phyloP scores from a whole-genome alignment of 2,329 filamentous ascomycete species.

The Penicillium digitatum region DNA sequence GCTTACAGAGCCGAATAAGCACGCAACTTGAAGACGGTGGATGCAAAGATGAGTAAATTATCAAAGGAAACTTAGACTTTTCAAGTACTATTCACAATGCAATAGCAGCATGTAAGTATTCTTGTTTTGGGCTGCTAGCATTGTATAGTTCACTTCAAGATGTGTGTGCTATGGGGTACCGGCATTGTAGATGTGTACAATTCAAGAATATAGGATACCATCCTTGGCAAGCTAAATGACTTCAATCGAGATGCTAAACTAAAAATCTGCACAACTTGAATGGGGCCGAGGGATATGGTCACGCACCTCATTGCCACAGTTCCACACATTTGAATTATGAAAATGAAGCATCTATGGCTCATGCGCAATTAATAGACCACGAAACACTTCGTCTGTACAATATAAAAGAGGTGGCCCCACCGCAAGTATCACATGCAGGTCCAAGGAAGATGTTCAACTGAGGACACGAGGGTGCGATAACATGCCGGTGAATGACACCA shows the following conservation, averaged over 20 bases:
- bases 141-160: neutral
- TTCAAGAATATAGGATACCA: no score
- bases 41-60: neutral
- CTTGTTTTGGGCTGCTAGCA: neutral
- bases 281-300: neutral
- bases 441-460: neutral
- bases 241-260: neutral
- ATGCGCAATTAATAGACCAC: neutral
- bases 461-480: neutral
- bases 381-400: neutral
- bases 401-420: slow-evolving; percentile 1
- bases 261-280: neutral
- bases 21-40: neutral
- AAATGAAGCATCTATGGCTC: neutral
- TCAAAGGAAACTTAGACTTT: no score
- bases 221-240: neutral
- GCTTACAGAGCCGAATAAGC: neutral
- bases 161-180: neutral
- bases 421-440: neutral
- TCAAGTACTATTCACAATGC: neutral
- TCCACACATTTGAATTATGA: neutral
- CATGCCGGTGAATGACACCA: neutral
- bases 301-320: neutral
- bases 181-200: neutral
- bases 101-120: neutral